Base-by-base conservation (phyloP, 1,284 basidiomycete species). In the Exobasidium cylindrosporum region DNA sequence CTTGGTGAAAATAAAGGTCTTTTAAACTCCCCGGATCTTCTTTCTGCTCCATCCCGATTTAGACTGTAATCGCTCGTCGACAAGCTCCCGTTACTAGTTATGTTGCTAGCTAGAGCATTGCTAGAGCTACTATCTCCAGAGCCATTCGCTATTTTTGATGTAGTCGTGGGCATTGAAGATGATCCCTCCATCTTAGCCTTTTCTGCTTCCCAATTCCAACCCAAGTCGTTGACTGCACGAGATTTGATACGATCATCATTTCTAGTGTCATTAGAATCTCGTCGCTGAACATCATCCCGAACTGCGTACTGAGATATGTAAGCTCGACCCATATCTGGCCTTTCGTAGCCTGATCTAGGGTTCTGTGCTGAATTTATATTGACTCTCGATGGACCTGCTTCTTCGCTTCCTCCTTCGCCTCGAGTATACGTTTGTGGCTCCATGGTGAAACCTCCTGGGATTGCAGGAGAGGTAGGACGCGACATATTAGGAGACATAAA, bases 171-270 rank as follows among this genome's bases (percentile, higher is more conserved):
- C 54, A 43, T 23, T 21, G 32, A 43, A 56, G 35, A 40, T 7
- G 24, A 6, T 3, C 32, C 40, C 26, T 57, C 56, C 26, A n/a
- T 14, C 56, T 26, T 57, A 4, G 35, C 56, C 40, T 24, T 57
- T 35, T 57, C 56, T 40, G 35, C 57, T 26, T 58, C 57, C 57
- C 57, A 58, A 30, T 58, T 58, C 57, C 57, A 58, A 10, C 53
- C 30, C 21, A 24, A 47, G 14, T 46, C 32, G 46, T 58, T 52
- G 1, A 58, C 57, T 3, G 43, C 32, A 21, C 57, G 44, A 28
- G 57, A 58, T 17, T 58, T 58, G 57, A 58, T 58, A 13, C 57
- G 44, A 21, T 58, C 57, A 23, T 50, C 47, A 10, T 31, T 24
- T 21, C 47, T 50, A 14, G 24, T 24, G 21, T 50, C 47, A 31